Conservation (phyloP, 306 rosid genomes). For the Castanea crenata region DNA sequence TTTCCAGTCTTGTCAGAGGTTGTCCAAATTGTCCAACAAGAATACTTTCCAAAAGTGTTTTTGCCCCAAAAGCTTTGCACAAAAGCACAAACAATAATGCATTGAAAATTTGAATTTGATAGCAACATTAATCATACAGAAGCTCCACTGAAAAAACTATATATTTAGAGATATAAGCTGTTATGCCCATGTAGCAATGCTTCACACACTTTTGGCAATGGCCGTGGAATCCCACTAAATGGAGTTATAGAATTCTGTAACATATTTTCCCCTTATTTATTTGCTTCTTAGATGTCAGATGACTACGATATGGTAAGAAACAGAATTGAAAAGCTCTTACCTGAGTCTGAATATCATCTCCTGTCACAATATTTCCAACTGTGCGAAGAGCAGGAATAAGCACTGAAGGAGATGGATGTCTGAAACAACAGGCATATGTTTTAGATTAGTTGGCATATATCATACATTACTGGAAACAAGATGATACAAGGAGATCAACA, state of each 20-base stretch:
- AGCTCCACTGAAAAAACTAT: neutral
- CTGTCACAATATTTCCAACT: constrained; percentile 91
- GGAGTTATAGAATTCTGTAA: neutral
- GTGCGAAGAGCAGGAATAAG: constrained; percentile 93
- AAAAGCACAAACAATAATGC: neutral
- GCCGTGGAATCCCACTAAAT: neutral
- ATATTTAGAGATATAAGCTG: neutral
- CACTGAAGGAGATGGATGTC: constrained; percentile 90
- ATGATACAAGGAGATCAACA: neutral
- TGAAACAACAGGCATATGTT: constrained; percentile 25
- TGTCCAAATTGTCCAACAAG: neutral
- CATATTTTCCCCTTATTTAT: neutral
- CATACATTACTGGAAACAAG: neutral
- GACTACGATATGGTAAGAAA: neutral
- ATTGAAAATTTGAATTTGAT: neutral
- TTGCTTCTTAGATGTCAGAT: neutral
- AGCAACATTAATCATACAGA: neutral
- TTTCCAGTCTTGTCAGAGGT: neutral
- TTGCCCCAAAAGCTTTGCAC: neutral
- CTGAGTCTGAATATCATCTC: constrained; percentile 89
- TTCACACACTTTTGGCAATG: neutral
- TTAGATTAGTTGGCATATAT: constrained; percentile 1
- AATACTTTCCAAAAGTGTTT: neutral
- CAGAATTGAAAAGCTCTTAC: constrained; percentile 31
- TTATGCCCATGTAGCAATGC: neutral